phyloP scores from a whole-genome alignment of 306 rosid genomes.

The Luffa acutangula region DNA sequence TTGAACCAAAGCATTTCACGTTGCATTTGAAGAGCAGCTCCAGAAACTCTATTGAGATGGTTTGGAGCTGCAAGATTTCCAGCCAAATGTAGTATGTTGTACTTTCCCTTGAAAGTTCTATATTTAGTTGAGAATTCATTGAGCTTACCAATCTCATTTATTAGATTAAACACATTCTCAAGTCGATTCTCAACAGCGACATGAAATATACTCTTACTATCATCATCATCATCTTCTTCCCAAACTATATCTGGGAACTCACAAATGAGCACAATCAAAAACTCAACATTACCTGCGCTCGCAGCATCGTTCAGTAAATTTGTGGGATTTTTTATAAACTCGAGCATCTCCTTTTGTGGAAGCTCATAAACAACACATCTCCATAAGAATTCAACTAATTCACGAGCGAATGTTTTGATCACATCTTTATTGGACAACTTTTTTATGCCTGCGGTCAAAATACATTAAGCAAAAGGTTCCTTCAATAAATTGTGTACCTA shows the following conservation, averaged over 20 bases:
- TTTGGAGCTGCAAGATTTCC: conserved; percentile 12
- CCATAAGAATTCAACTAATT: conserved; percentile 16
- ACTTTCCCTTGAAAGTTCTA: background rate
- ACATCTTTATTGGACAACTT: background rate
- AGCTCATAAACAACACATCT: background rate
- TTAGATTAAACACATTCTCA: conserved; percentile 12
- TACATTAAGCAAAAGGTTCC: background rate
- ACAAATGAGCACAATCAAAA: conserved; percentile 10
- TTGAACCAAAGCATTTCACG: conserved; percentile 25
- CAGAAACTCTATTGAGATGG: conserved; percentile 18
- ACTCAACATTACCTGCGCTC: conserved; percentile 18
- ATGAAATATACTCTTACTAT: conserved; percentile 14
- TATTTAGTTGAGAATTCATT: conserved; percentile 3
- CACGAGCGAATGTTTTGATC: conserved; percentile 8
- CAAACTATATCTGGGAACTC: conserved; percentile 14
- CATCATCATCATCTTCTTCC: conserved; percentile 22
- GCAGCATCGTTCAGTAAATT: conserved; percentile 13
- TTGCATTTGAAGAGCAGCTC: conserved; percentile 28
- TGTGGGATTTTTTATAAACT: background rate
- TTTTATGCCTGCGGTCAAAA: background rate
- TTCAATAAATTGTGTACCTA: background rate
- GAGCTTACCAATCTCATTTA: conserved; percentile 15
- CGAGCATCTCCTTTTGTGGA: background rate
- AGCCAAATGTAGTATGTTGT: conserved; percentile 18
- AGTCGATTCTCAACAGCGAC: conserved; percentile 18